phyloP scores from a whole-genome alignment of 176 grass and related monocot genomes.

The Carex kokanica region DNA sequence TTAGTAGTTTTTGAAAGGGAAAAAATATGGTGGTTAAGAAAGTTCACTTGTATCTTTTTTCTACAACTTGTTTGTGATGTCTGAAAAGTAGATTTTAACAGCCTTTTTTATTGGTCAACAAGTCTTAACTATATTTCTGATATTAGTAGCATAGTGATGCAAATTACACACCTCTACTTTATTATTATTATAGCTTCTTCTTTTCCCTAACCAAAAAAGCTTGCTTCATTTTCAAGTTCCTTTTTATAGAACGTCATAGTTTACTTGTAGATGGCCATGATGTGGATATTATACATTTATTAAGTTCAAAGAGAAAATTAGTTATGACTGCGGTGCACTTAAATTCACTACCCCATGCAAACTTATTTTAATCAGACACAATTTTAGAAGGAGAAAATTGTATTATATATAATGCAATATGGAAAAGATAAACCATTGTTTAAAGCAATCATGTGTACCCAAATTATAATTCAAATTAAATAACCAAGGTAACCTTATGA shows the following conservation, averaged over 20 bases:
- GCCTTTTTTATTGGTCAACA: background rate
- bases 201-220: background rate
- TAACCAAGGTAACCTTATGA: background rate
- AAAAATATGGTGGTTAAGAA: slow-evolving; percentile 18
- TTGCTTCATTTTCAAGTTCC: background rate
- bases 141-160: background rate
- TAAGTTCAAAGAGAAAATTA: background rate
- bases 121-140: background rate
- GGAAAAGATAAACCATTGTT: background rate
- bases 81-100: slow-evolving; percentile 10
- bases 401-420: background rate
- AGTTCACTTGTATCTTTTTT: background rate
- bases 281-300: background rate
- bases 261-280: slow-evolving; percentile 1
- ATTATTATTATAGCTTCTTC: background rate
- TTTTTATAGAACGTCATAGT: background rate
- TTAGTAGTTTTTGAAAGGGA: background rate
- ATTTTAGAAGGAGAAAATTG: background rate
- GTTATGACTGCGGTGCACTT: background rate
- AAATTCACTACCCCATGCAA: background rate
- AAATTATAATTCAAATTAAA: background rate
- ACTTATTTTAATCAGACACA: background rate
- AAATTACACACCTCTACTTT: background rate
- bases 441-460: background rate
- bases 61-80: background rate